Percentiles rank a stretch among this genome's conserved stretches.
Conservation (phyloP, 176 grass and related monocot species). For the Saccharum officinarum region DNA sequence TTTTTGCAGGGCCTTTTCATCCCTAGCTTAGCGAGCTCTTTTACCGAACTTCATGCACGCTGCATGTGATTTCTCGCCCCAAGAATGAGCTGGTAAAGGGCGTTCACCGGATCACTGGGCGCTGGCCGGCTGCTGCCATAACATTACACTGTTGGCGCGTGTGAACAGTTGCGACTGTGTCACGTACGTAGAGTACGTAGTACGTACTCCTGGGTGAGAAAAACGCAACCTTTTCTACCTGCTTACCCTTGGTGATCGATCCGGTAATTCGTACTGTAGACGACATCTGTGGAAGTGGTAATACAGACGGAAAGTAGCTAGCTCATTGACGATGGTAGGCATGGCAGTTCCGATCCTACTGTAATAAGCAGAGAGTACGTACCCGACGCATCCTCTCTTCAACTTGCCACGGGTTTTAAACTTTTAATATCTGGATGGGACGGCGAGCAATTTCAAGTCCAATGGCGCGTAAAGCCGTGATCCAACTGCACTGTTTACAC, state of each 20-base stretch:
- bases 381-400: neutral
- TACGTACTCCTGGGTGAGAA: neutral
- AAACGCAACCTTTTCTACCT: neutral
- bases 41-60: constrained; percentile 19
- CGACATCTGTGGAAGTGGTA: neutral
- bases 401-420: constrained; percentile 42
- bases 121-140: neutral
- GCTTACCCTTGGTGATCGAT: neutral
- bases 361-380: no score
- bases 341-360: no score
- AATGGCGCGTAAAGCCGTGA: constrained; percentile 38
- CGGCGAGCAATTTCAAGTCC: constrained; percentile 18
- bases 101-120: no score
- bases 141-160: neutral
- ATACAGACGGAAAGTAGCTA: neutral
- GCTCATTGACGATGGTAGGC: neutral
- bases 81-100: constrained; percentile 9
- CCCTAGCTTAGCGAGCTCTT: neutral
- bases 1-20: constrained; percentile 21
- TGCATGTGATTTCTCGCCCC: neutral
- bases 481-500: constrained; percentile 1
- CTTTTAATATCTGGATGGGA: constrained; percentile 16
- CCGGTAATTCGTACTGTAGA: constrained; percentile 1
- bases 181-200: neutral
- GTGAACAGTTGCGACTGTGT: constrained; percentile 18